Percentiles rank a stretch among this genome's conserved stretches.
These are phyloP conservation scores for Fragaria vesca DNA, from an alignment of 306 rosid genomes.

Conservation along the genomic window DNA sequence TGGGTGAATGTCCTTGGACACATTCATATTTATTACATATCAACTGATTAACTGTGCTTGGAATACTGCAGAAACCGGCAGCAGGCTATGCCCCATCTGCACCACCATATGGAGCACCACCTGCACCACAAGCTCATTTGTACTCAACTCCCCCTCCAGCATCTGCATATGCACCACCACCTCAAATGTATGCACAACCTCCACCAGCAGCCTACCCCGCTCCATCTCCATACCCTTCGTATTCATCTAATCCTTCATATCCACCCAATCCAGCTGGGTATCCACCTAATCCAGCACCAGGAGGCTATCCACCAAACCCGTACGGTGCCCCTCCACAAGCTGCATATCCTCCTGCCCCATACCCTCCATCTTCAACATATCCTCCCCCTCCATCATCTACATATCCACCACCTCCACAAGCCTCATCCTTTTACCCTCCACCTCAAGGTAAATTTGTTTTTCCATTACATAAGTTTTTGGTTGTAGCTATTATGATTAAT, in stretches of 20 bases:
- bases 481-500: not conserved
- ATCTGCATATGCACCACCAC: constrained; percentile 30
- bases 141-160: constrained; percentile 37
- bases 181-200: constrained; percentile 21
- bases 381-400: constrained; percentile 29
- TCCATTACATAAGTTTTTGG: not conserved
- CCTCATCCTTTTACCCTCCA: constrained; percentile 46
- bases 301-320: constrained; percentile 27
- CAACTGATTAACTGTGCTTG: constrained; percentile 10
- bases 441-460: constrained; percentile 43
- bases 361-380: constrained; percentile 31
- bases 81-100: constrained; percentile 49
- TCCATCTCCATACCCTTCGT: constrained; percentile 26
- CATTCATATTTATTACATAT: not conserved
- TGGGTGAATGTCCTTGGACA: not conserved
- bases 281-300: constrained; percentile 15
- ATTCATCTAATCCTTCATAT: constrained; percentile 30
- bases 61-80: constrained; percentile 35
- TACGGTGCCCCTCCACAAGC: constrained; percentile 25
- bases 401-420: constrained; percentile 52
- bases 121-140: constrained; percentile 24
- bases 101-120: constrained; percentile 44
- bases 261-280: constrained; percentile 22
- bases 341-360: constrained; percentile 29
- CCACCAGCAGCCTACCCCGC: constrained; percentile 29